Conservation (phyloP, 345 rosid genomes). For the Aurinia saxatilis region DNA sequence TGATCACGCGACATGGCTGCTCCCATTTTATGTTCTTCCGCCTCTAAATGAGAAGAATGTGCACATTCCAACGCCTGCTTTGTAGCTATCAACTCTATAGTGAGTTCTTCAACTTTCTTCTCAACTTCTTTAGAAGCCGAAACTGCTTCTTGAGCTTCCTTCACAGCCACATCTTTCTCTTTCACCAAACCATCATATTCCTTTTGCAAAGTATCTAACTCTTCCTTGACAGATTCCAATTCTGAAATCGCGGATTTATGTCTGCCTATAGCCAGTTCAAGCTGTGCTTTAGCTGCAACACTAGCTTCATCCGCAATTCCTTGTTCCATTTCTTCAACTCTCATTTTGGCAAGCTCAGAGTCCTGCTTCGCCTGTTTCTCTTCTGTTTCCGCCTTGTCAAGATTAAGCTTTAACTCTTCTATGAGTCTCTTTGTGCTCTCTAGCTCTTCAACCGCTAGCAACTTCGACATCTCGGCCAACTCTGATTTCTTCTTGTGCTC, state of each 20-base stretch:
- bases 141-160: constrained; percentile 68
- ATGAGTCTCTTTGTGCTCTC: constrained; percentile 73
- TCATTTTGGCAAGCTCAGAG: constrained; percentile 77
- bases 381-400: constrained; percentile 87
- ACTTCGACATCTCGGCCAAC: constrained; percentile 55
- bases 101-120: constrained; percentile 81
- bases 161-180: constrained; percentile 53
- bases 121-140: constrained; percentile 75
- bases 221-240: constrained; percentile 60
- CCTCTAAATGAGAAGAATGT: constrained; percentile 89
- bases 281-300: constrained; percentile 90
- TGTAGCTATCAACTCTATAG: constrained; percentile 73
- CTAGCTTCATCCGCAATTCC: constrained; percentile 87
- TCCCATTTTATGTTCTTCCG: constrained; percentile 83
- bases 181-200: constrained; percentile 52
- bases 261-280: constrained; percentile 87
- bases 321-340: constrained; percentile 90
- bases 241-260: constrained; percentile 68
- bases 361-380: constrained; percentile 92
- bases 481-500: constrained; percentile 49
- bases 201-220: constrained; percentile 43
- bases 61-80: constrained; percentile 82
- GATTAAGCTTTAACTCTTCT: constrained; percentile 76
- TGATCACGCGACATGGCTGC: constrained; percentile 79
- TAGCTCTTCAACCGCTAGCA: constrained; percentile 54